These are phyloP conservation scores for Penicillium sp. DNA, from an alignment of 2,329 filamentous ascomycete genomes.

Conservation along the genomic window DNA sequence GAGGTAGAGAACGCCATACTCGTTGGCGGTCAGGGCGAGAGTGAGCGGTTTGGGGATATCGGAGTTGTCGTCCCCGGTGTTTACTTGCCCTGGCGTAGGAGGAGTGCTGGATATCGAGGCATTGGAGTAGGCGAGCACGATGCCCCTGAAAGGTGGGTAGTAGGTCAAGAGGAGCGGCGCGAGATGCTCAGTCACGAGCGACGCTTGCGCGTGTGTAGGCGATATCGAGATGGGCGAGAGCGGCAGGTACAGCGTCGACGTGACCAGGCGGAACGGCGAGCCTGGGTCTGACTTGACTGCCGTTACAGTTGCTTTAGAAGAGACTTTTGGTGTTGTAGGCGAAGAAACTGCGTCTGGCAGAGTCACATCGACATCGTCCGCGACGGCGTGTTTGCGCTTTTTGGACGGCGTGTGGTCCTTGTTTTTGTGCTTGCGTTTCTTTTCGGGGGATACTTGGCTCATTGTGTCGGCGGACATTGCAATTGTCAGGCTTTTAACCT, in stretches of 20 bases:
- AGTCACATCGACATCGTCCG: not conserved
- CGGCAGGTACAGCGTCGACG: slow-evolving; percentile 67
- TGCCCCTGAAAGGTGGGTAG: slow-evolving; percentile 55
- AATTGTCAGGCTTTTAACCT: slow-evolving; percentile 18
- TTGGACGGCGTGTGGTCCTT: slow-evolving; percentile 45
- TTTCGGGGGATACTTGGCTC: slow-evolving; percentile 26
- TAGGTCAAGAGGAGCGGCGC: slow-evolving; percentile 62
- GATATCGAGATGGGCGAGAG: slow-evolving; percentile 55
- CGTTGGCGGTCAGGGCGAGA: slow-evolving; percentile 55
- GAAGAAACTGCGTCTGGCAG: not conserved
- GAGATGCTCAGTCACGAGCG: slow-evolving; percentile 58
- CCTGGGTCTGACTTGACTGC: slow-evolving; percentile 29
- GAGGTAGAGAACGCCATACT: slow-evolving; percentile 80
- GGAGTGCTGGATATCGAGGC: slow-evolving; percentile 38
- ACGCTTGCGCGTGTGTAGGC: slow-evolving; percentile 52
- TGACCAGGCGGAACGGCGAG: slow-evolving; percentile 75
- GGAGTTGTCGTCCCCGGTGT: slow-evolving; percentile 16
- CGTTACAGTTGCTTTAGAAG: slow-evolving; percentile 21
- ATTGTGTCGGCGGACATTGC: slow-evolving; percentile 38
- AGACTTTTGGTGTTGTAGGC: not conserved
- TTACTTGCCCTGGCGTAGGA: slow-evolving; percentile 30
- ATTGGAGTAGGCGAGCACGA: slow-evolving; percentile 53
- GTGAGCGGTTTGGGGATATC: slow-evolving; percentile 37
- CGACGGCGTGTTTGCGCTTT: slow-evolving; percentile 30
- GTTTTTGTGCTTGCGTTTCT: slow-evolving; percentile 44